phyloP scores from a whole-genome alignment of 2,329 filamentous ascomycete species.

The Westerdykella aurantiaca region DNA sequence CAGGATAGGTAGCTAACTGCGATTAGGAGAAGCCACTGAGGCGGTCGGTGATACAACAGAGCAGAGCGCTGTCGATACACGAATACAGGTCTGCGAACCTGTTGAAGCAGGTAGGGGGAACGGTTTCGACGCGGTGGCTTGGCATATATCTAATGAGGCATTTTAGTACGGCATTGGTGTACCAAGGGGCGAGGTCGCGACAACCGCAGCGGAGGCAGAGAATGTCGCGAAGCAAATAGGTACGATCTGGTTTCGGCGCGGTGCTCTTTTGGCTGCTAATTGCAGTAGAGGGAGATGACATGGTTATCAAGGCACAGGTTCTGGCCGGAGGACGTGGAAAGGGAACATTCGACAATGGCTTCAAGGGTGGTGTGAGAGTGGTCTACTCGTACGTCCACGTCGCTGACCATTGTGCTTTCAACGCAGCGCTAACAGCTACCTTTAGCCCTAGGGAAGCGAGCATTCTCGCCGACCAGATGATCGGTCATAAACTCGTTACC shows the following conservation, averaged over 20 bases:
- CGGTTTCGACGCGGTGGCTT: conserved; percentile 1
- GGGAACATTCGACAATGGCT: conserved; percentile 94
- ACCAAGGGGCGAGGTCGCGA: conserved; percentile 82
- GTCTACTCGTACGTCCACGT: conserved; percentile 72
- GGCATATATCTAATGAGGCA: conserved; percentile 20
- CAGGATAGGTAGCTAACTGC: conserved; percentile 25
- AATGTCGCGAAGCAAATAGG: conserved; percentile 83
- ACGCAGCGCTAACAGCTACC: conserved; percentile 11
- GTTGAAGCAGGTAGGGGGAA: conserved; percentile 56
- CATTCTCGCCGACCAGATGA: conserved; percentile 99
- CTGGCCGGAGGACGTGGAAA: conserved; percentile 97
- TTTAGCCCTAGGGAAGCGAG: conserved; percentile 74
- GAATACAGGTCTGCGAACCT: conserved; percentile 96
- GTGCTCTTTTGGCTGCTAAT: conserved; percentile 24
- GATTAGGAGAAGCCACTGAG: conserved; percentile 52
- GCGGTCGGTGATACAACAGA: conserved; percentile 64
- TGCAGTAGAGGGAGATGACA: conserved; percentile 67
- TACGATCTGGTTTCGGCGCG: conserved; percentile 36
- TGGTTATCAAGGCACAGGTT: conserved; percentile 99
- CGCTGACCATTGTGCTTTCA: conserved; percentile 11
- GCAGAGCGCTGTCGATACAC: conserved; percentile 89
- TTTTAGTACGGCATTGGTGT: conserved; percentile 87
- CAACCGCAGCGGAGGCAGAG: conserved; percentile 80
- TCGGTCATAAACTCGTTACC: conserved; percentile 98
- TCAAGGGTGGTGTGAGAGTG: conserved; percentile 97